These are phyloP conservation scores for Geotrichum siamense DNA, from an alignment of 1,139 yeast species.

Conservation along the genomic window DNA sequence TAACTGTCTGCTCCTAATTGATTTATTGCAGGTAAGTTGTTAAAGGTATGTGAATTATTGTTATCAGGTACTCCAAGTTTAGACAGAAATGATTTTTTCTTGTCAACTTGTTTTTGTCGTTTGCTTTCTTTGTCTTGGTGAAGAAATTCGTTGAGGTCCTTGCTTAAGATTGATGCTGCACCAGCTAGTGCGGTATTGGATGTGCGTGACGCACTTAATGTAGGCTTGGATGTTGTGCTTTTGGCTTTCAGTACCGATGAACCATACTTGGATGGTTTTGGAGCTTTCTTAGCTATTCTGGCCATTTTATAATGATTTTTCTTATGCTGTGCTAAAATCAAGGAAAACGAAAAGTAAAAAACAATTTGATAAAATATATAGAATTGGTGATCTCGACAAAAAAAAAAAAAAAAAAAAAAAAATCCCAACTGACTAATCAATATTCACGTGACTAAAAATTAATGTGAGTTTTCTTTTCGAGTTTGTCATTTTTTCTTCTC, in stretches of 20 bases:
- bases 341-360: background rate
- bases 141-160: conserved; percentile 24
- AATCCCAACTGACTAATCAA: background rate
- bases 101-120: conserved; percentile 27
- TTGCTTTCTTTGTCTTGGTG: conserved; percentile 26
- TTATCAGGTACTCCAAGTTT: conserved; percentile 17
- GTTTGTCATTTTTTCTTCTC: background rate
- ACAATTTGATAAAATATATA: background rate
- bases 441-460: background rate
- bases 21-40: conserved; percentile 4
- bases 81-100: conserved; percentile 20
- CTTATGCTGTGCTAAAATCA: conserved; percentile 2
- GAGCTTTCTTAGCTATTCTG: conserved; percentile 14
- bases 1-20: conserved; percentile 15
- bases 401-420: conserved; percentile 12
- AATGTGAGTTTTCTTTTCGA: too few species aligned
- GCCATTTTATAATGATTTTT: conserved; percentile 12
- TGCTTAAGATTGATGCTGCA: conserved; percentile 17
- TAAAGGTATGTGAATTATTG: too few species aligned
- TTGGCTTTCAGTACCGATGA: background rate
- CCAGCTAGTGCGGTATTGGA: conserved; percentile 2
- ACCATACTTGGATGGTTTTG: conserved; percentile 16
- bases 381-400: background rate
- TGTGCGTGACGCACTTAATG: conserved; percentile 2
- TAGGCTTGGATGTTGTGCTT: background rate